These are phyloP conservation scores for Vicia sativa DNA, from an alignment of 306 rosid genomes.

Conservation along the genomic window DNA sequence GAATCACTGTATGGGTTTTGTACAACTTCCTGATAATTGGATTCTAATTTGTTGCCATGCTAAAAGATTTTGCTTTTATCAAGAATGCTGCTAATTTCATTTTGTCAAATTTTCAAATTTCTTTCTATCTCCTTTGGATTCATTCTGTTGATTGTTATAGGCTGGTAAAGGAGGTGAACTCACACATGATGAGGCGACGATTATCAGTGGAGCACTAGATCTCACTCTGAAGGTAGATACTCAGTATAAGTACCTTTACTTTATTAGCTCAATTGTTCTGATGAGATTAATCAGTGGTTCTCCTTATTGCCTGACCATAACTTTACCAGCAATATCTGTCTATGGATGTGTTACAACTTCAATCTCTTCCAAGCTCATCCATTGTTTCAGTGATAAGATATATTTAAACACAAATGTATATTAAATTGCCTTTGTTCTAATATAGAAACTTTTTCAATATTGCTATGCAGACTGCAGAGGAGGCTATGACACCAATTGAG, in stretches of 20 bases:
- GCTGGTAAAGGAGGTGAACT: slow-evolving; percentile 99
- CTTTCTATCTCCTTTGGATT: slow-evolving; percentile 20
- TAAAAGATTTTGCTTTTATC: neutral
- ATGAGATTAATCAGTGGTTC: slow-evolving; percentile 17
- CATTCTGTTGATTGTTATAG: slow-evolving; percentile 47
- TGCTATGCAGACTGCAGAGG: slow-evolving; percentile 83
- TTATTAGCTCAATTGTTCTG: slow-evolving; percentile 25
- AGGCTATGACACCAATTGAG: slow-evolving; percentile 98
- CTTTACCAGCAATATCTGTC: neutral
- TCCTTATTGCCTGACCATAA: slow-evolving; percentile 21
- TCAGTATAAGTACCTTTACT: slow-evolving; percentile 15
- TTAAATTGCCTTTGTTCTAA: slow-evolving; percentile 32
- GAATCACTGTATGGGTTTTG: slow-evolving; percentile 53
- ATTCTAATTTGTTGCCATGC: slow-evolving; percentile 16
- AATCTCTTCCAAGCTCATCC: slow-evolving; percentile 23
- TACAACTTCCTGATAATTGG: slow-evolving; percentile 42
- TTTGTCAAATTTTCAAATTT: slow-evolving; percentile 18
- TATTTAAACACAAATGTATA: slow-evolving; percentile 9
- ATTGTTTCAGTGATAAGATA: slow-evolving; percentile 29
- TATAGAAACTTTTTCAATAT: slow-evolving; percentile 29
- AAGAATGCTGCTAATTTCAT: slow-evolving; percentile 25
- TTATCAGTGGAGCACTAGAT: slow-evolving; percentile 94
- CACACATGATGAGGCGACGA: slow-evolving; percentile 91
- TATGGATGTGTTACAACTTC: slow-evolving; percentile 21
- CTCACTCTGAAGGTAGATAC: slow-evolving; percentile 77